Evolutionary conservation across 2,329 filamentous ascomycete species (phyloP).

Genomic region (Aspergillus calidoustus): DNA sequence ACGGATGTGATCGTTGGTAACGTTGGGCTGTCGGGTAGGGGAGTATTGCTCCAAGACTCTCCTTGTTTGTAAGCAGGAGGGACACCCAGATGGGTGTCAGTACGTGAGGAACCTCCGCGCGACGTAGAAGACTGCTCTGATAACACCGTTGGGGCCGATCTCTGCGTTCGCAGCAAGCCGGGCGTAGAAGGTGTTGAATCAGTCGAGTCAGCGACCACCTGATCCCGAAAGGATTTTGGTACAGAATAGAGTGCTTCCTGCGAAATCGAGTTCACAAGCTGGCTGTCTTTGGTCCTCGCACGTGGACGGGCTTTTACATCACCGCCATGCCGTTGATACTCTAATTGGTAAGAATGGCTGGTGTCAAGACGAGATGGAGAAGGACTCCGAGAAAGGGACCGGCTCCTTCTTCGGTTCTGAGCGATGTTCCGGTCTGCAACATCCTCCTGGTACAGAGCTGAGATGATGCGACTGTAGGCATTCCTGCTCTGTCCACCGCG

Average conservation of each 20-base stretch:
- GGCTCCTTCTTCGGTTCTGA: constrained; percentile 27
- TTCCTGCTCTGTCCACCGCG: constrained; percentile 30
- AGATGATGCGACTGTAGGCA: constrained; percentile 38
- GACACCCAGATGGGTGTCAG: constrained; percentile 33
- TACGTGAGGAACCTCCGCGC: constrained; percentile 17
- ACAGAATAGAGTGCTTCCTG: constrained; percentile 15
- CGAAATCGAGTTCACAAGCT: constrained; percentile 19
- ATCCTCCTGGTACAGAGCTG: constrained; percentile 47
- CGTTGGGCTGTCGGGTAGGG: constrained; percentile 42
- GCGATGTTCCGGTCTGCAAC: constrained; percentile 47
- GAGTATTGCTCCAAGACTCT: constrained; percentile 36
- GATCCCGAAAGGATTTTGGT: constrained; percentile 8
- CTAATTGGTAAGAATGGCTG: constrained; percentile 18
- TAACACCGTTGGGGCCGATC: constrained; percentile 38
- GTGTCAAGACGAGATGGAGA: constrained; percentile 25
- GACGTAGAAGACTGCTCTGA: constrained; percentile 22
- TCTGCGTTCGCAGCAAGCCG: constrained; percentile 32
- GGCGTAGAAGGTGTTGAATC: not conserved
- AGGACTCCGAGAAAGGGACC: constrained; percentile 28
- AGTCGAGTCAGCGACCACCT: not conserved
- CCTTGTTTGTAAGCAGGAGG: constrained; percentile 40
- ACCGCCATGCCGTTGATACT: not conserved
- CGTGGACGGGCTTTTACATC: constrained; percentile 5
- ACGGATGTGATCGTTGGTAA: constrained; percentile 30
- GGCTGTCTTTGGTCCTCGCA: constrained; percentile 16